phyloP scores from a whole-genome alignment of 768 basidiomycete species.

The Amanita inopinata region DNA sequence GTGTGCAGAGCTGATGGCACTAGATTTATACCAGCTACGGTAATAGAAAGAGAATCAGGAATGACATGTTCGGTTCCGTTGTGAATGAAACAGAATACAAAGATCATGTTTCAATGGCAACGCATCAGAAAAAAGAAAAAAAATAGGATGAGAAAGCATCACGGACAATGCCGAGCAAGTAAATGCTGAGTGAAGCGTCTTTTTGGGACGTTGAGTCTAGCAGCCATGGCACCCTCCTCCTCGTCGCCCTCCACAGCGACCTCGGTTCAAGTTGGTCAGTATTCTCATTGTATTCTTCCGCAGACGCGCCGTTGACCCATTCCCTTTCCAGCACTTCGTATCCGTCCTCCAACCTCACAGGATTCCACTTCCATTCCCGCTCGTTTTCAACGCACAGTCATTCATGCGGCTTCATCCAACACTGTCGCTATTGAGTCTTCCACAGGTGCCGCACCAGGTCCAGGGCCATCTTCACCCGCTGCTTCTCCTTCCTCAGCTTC shows the following conservation, averaged over 20 bases:
- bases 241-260: slow-evolving; percentile 67
- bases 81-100: too few species aligned
- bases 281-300: not conserved
- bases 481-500: slow-evolving; percentile 34
- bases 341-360: slow-evolving; percentile 79
- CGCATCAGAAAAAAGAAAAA: slow-evolving; percentile 2
- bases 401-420: slow-evolving; percentile 66
- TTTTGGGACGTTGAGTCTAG: slow-evolving; percentile 22
- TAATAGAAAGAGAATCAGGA: slow-evolving; percentile 1
- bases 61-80: too few species aligned
- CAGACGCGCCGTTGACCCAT: slow-evolving; percentile 3
- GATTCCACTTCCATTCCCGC: slow-evolving; percentile 82
- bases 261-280: slow-evolving; percentile 91
- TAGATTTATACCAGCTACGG: not conserved
- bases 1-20: too few species aligned
- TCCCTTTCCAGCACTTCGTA: slow-evolving; percentile 61
- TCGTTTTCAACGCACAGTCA: slow-evolving; percentile 86
- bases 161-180: slow-evolving; percentile 4
- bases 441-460: slow-evolving; percentile 36
- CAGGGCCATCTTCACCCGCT: slow-evolving; percentile 40
- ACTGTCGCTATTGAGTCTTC: slow-evolving; percentile 78
- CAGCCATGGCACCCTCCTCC: slow-evolving; percentile 66
- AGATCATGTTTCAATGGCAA: too few species aligned
- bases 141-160: slow-evolving; percentile 19
- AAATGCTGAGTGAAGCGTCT: slow-evolving; percentile 15